Base-by-base conservation (phyloP, 768 basidiomycete genomes). In the Rhizopogon rudus region DNA sequence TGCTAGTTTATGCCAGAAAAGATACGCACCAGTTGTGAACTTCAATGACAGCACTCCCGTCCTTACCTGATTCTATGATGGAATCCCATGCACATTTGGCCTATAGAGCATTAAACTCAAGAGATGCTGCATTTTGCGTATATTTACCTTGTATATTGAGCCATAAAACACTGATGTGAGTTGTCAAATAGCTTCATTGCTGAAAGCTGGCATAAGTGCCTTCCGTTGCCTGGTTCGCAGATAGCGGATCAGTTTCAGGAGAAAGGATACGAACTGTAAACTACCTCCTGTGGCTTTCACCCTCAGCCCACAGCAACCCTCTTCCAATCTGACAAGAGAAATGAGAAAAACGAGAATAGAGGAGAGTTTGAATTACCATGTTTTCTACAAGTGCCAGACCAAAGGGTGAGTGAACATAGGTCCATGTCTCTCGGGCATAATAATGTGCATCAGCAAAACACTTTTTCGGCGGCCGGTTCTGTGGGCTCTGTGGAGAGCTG, bases 161-260 rank as follows among this genome's bases (percentile, higher is more conserved):
- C 81, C 80, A 54, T 73, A 80, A 64, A 82, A 83, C 1, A 81
- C 73, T 1, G 72, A 61, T 0, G 73, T 77, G 5, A 81, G 62
- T 35, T 67, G 71, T 14, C 79, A 73, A 41, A 83, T 77, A 1
- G 78, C 75, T 1, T 76, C 71, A 59, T 76, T 79, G 61, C 77
- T 80, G 63, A 82, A 82, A 0, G 79, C 79, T 1, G 80, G 78
- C 0, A 77, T 74, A 6, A 81, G 60, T 0, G 78, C 73, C 56
- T 79, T 80, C 25, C 81, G 71, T 58, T 81, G 80, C 50, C 79
- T 78, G 39, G n/a, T 8, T 48, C 25, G 13, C 17, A 14, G 29
- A 17, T 13, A 5, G 8, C n/a, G 9, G 5, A 6, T 52, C 63
- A 17, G 1, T 14, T 9, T 9, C 31, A 9, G 31, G 8, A 33